Percentiles rank a stretch among this genome's conserved stretches.
Evolutionary conservation across 495 filamentous ascomycete genomes (phyloP).

Genomic region (Annulohypoxylon moriforme): DNA sequence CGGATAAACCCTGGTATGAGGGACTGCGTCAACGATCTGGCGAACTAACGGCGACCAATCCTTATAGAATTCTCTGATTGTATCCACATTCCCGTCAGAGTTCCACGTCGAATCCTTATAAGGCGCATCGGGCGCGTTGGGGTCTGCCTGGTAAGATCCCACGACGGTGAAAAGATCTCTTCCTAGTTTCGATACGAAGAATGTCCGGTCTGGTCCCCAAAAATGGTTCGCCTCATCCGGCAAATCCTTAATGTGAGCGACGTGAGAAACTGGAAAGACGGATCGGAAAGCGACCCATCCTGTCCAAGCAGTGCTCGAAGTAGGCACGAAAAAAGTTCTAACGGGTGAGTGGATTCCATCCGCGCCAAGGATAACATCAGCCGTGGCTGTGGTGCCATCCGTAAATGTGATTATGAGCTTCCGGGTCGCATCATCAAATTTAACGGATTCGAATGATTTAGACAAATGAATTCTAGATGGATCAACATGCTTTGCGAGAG

Average conservation of each 20-base stretch:
- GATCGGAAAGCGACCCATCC: conserved; percentile 60
- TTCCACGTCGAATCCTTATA: conserved; percentile 57
- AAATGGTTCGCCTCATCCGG: conserved; percentile 61
- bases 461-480: conserved; percentile 45
- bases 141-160: conserved; percentile 57
- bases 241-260: conserved; percentile 54
- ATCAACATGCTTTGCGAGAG: conserved; percentile 57
- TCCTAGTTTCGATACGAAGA: conserved; percentile 61
- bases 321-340: conserved; percentile 53
- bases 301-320: conserved; percentile 56
- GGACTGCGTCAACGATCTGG: conserved; percentile 56
- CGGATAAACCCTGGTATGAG: conserved; percentile 57
- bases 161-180: conserved; percentile 58
- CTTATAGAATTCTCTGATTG: conserved; percentile 54
- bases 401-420: conserved; percentile 43
- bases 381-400: conserved; percentile 43
- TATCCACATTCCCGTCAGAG: conserved; percentile 52
- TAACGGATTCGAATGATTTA: conserved; percentile 39
- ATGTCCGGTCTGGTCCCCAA: conserved; percentile 61
- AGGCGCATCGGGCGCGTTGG: conserved; percentile 49
- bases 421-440: conserved; percentile 6
- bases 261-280: conserved; percentile 57
- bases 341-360: conserved; percentile 51
- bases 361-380: conserved; percentile 51
- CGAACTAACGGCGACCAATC: conserved; percentile 60